A percentile compares a stretch with the other conserved stretches of the same genome.
Conservation (phyloP, 352 stramenopile species). For the Peronospora farinosa region DNA sequence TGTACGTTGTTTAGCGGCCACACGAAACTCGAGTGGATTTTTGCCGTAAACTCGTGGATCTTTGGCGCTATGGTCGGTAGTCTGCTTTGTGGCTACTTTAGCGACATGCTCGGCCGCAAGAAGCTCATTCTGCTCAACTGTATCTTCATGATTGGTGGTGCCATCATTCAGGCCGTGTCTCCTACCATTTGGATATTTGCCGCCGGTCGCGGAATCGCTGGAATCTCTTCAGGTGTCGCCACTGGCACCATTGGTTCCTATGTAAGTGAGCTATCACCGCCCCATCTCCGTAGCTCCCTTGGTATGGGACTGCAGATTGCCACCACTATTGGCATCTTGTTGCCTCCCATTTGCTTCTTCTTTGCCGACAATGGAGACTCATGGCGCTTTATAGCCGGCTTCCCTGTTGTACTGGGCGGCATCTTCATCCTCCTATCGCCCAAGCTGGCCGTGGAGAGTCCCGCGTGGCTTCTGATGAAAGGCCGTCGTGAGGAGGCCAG, state of each 20-base stretch:
- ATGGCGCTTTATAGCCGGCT: conserved; percentile 46
- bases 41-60: conserved; percentile 38
- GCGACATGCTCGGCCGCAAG: conserved; percentile 26
- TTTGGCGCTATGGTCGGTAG: conserved; percentile 46
- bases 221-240: conserved; percentile 11
- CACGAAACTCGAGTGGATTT: conserved; percentile 27
- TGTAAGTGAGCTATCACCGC: conserved; percentile 17
- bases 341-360: conserved; percentile 22
- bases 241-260: conserved; percentile 12
- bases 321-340: conserved; percentile 25
- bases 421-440: conserved; percentile 34
- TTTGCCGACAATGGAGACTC: conserved; percentile 24
- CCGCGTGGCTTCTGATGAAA: conserved; percentile 14
- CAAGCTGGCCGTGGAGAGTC: conserved; percentile 11
- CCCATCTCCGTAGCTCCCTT: conserved; percentile 20
- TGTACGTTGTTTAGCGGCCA: conserved; percentile 37
- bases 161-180: conserved; percentile 28
- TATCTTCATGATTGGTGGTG: conserved; percentile 36
- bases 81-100: conserved; percentile 34
- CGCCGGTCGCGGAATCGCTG: conserved; percentile 17
- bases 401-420: conserved; percentile 38
- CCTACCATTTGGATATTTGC: conserved; percentile 31
- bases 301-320: conserved; percentile 30
- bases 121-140: conserved; percentile 25
- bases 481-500: conserved; percentile 18